phyloP scores from a whole-genome alignment of 2,329 filamentous ascomycete species.

The Phoma sp. region DNA sequence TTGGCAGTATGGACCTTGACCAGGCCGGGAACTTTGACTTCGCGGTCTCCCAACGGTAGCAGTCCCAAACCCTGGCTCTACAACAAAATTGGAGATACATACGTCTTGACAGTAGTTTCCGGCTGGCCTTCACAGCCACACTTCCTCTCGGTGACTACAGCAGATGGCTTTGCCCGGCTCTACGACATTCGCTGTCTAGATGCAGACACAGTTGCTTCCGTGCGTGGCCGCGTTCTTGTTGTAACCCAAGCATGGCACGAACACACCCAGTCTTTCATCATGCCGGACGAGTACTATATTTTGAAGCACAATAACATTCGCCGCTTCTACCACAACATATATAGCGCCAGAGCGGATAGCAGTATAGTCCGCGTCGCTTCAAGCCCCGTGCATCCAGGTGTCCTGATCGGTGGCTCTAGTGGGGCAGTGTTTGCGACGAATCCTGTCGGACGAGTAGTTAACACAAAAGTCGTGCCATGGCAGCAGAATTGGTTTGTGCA shows the following conservation, averaged over 20 bases:
- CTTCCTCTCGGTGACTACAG: conserved; percentile 58
- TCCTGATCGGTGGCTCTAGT: conserved; percentile 59
- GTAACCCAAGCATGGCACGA: conserved; percentile 61
- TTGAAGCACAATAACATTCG: conserved; percentile 57
- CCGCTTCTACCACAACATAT: conserved; percentile 57
- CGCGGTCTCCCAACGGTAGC: not conserved
- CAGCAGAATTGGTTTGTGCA: conserved; percentile 64
- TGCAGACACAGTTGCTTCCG: conserved; percentile 52
- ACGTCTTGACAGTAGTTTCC: conserved; percentile 55
- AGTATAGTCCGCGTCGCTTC: conserved; percentile 52
- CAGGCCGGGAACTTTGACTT: conserved; percentile 40
- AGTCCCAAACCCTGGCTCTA: conserved; percentile 51
- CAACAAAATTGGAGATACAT: conserved; percentile 52
- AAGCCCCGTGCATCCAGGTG: conserved; percentile 61
- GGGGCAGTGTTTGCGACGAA: conserved; percentile 61
- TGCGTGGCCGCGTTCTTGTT: conserved; percentile 58
- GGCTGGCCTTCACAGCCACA: conserved; percentile 62
- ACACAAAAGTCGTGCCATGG: conserved; percentile 58
- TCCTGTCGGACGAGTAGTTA: conserved; percentile 57
- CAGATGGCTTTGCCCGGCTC: conserved; percentile 62
- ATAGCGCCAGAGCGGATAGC: conserved; percentile 45
- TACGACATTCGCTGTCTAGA: conserved; percentile 59
- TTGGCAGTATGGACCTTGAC: conserved; percentile 60
- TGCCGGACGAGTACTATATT: conserved; percentile 61
- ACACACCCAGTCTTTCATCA: conserved; percentile 59